Evolutionary conservation across 2,329 filamentous ascomycete genomes (phyloP), one percentile per base, ranked within the genome.

Genomic region (Curvularia lunata): DNA sequence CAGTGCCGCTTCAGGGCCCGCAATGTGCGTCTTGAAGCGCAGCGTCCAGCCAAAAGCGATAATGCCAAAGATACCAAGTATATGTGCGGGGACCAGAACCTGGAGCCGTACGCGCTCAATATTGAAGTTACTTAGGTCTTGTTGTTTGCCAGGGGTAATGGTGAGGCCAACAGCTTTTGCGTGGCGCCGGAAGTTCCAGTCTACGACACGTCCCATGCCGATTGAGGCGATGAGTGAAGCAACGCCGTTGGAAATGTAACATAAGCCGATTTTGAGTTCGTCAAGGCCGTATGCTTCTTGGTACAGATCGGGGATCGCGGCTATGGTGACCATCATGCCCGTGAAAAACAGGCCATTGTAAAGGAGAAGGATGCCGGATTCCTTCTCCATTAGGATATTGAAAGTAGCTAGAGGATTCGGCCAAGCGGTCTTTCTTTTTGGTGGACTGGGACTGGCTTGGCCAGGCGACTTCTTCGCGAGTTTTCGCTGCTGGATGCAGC

Each of bases 121-220:
- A 0, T 56, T 80, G 56, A 86, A 86, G 27, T 79, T 70, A 5
- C 68, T 65, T n/a, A 87, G 72, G 56, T 85, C 80, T 54, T 82
- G 78, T 16, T 81, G 83, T 9, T 85, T 84, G 61, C 84, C 86
- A 56, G 80, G 82, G 59, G 85, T 84, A 62, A 91, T 84, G 2
- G 80, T 77, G 56, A 92, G 80, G 5, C 86, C 86, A 16, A 88
- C 78, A 30, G 82, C 81, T 48, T 79, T 81, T 1, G 90, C 89
- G 46, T 87, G 83, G 38, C 89, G 84, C 6, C 86, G 82, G 73
- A 91, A 96, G 73, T 92, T 92, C 81, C 85, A 87, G 74, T 91
- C 89, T 34, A 91, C 82, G 1, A 86, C 48, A 21, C 70, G 65
- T 13, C 73, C 72, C 63, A 69, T 71, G 5, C 69, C 69, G 1